Evolutionary conservation across 306 rosid genomes (phyloP).

Genomic region (Dryas alaskensis): DNA sequence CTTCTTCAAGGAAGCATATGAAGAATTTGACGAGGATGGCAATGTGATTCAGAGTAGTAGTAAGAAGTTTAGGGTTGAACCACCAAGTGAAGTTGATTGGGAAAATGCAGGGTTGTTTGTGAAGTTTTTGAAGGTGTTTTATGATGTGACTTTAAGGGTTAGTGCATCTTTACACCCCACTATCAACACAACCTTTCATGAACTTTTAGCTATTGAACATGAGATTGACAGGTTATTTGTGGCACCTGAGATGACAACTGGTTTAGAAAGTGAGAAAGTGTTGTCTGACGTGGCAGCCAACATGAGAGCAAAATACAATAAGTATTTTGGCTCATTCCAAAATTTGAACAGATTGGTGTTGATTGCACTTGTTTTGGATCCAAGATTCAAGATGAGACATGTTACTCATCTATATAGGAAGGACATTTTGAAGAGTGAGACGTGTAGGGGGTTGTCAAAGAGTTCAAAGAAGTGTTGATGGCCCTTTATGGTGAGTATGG

Average conservation of each 20-base stretch:
- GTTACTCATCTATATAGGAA: not conserved
- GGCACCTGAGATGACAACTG: not conserved
- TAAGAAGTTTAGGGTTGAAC: not conserved
- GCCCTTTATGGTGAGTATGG: too few relatives aligned
- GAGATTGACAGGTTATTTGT: too few relatives aligned
- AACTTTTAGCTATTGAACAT: too few relatives aligned
- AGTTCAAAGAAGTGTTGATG: too few relatives aligned
- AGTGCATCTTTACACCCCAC: too few relatives aligned
- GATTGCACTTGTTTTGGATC: not conserved
- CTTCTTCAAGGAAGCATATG: too few relatives aligned
- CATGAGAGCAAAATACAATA: not conserved
- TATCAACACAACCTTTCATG: too few relatives aligned
- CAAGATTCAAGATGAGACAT: not conserved
- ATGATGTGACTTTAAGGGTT: too few relatives aligned
- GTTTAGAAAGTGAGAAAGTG: not conserved
- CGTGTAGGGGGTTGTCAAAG: rapidly evolving
- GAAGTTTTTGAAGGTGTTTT: not conserved
- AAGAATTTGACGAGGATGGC: too few relatives aligned
- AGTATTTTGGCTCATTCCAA: not conserved
- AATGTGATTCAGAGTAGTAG: too few relatives aligned
- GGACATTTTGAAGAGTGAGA: too few relatives aligned
- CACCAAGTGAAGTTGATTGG: not conserved
- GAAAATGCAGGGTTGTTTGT: not conserved
- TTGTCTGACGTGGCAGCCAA: not conserved
- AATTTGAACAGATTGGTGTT: not conserved